These are phyloP conservation scores for Lizonia empirigonia DNA, from an alignment of 2,329 filamentous ascomycete species.

Conservation along the genomic window DNA sequence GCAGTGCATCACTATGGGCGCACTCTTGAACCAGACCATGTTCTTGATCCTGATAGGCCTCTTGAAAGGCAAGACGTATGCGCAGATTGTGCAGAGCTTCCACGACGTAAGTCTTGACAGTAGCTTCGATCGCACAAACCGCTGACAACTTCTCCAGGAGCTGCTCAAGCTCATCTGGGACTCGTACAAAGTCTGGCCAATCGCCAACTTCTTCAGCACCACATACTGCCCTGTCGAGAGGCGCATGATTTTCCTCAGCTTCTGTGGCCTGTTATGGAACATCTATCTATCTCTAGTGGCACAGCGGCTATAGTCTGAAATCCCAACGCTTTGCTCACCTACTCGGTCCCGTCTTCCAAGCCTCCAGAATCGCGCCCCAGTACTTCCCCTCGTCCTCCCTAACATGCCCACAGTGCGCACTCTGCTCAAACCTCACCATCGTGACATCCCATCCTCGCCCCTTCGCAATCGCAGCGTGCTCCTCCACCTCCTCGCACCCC, in stretches of 20 bases:
- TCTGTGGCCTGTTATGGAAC: slow-evolving; percentile 75
- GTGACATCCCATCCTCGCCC: slow-evolving; percentile 57
- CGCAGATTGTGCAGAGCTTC: slow-evolving; percentile 41
- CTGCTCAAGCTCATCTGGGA: slow-evolving; percentile 55
- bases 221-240: slow-evolving; percentile 71
- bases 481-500: slow-evolving; percentile 60
- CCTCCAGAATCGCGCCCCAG: slow-evolving; percentile 54
- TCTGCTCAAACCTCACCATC: slow-evolving; percentile 62
- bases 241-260: slow-evolving; percentile 72
- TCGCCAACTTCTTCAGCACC: slow-evolving; percentile 73
- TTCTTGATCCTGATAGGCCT: slow-evolving; percentile 67
- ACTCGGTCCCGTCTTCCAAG: slow-evolving; percentile 35
- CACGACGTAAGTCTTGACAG: slow-evolving; percentile 49
- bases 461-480: slow-evolving; percentile 57
- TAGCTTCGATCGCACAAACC: slow-evolving; percentile 48
- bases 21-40: slow-evolving; percentile 67
- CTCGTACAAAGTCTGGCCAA: slow-evolving; percentile 74
- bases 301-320: slow-evolving; percentile 31
- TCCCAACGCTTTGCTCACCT: neutral
- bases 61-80: slow-evolving; percentile 46
- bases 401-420: slow-evolving; percentile 67
- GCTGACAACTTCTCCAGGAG: slow-evolving; percentile 26
- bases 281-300: slow-evolving; percentile 73
- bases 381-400: slow-evolving; percentile 62
- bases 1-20: slow-evolving; percentile 65